Base-by-base conservation (phyloP, 2,329 filamentous ascomycete genomes). In the Colletotrichum graminicola region DNA sequence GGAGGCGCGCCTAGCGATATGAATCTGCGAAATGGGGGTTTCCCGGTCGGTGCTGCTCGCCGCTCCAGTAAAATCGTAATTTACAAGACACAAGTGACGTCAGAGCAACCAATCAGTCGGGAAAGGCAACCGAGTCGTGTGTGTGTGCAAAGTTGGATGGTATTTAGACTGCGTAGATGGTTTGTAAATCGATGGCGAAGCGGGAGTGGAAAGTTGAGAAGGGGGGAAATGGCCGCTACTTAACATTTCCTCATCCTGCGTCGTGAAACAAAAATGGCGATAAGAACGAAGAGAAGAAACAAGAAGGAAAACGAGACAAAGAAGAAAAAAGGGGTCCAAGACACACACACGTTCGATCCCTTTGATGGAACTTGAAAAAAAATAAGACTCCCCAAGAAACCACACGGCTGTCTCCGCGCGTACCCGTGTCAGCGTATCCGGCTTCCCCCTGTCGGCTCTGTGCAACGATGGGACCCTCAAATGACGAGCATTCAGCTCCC, bases 351-450 rank as follows among this genome's bases (percentile, higher is more conserved):
- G 39, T 52, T 43, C 7, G 43, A n/a, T n/a, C 21, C 36, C 23
- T 21, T 3, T 43, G 47, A 11, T 12, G 12, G 12, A 39, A 39
- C 34, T 34, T 36, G 34, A 39, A 12, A 39, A 2, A 14, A 39
- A 54, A 52, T 14, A 49, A 62, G 26, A n/a, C n/a, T n/a, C n/a
- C n/a, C n/a, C 10, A 26, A 29, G n/a, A 23, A 29, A 62, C 26
- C 21, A 45, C 45, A 36, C 45, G 45, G 45, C 41, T 26, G 60
- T 62, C 45, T 36, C 60, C 45, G 60, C 23, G 59, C 34, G 10
- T n/a, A 62, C 34, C 54, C 34, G 60, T 51, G 60, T 41, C 60
- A 51, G 32, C 39, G 36, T 54, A 36, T 32, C 55, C 34, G 41
- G 23, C 43, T 26, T 4, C 45, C n/a, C 45, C 57, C 43, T 62